Conservation (phyloP, 73 alveolate species). For the Paramecium primaurelia region DNA sequence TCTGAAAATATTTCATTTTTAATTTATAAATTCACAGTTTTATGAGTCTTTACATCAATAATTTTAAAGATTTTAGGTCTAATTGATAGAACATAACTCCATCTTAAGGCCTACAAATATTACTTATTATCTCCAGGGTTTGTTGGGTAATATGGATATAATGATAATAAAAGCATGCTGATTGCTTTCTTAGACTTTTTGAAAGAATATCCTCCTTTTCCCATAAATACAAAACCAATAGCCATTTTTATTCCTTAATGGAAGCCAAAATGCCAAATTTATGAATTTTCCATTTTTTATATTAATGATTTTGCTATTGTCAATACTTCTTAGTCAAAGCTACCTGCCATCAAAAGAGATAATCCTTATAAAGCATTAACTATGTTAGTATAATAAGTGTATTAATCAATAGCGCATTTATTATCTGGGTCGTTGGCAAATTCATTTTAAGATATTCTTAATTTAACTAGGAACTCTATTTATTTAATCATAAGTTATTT, state of each 20-base stretch:
- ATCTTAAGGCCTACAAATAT: constrained; percentile 95
- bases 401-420: constrained; percentile 89
- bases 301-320: constrained; percentile 82
- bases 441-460: constrained; percentile 69
- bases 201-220: constrained; percentile 92
- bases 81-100: constrained; percentile 93
- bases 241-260: constrained; percentile 93
- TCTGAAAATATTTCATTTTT: background rate
- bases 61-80: constrained; percentile 85
- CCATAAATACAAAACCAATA: constrained; percentile 94
- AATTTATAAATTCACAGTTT: constrained; percentile 67
- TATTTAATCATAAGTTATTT: constrained; percentile 75
- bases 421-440: constrained; percentile 76
- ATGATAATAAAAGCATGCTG: constrained; percentile 84
- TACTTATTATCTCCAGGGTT: constrained; percentile 91
- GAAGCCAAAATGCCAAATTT: constrained; percentile 95
- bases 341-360: constrained; percentile 96
- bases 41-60: constrained; percentile 88
- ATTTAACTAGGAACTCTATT: constrained; percentile 76
- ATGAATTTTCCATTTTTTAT: constrained; percentile 79
- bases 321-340: constrained; percentile 93
- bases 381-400: constrained; percentile 86
- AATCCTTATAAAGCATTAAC: constrained; percentile 89
- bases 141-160: constrained; percentile 91
- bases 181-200: constrained; percentile 80